These are phyloP conservation scores for Aquilaria yunnanensis DNA, from an alignment of 345 rosid species.

Conservation along the genomic window DNA sequence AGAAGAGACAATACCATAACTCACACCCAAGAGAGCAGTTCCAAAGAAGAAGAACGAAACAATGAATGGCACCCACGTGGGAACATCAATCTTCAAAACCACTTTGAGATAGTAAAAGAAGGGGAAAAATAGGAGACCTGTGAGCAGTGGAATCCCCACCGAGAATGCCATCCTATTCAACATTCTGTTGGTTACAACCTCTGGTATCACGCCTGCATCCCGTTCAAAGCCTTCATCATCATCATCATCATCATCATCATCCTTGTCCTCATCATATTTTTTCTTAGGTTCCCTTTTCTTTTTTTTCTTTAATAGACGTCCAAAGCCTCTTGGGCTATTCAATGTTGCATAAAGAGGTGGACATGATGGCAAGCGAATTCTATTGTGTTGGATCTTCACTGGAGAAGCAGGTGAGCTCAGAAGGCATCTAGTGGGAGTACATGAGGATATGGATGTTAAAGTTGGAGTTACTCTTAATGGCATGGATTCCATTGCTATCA, in stretches of 20 bases:
- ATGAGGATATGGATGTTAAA: no score
- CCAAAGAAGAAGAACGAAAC: constrained; percentile 87
- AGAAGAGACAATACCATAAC: constrained; percentile 87
- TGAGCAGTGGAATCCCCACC: constrained; percentile 66
- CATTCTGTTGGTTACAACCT: constrained; percentile 93
- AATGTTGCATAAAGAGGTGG: constrained; percentile 42
- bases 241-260: constrained; percentile 23
- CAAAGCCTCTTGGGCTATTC: constrained; percentile 79
- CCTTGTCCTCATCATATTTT: constrained; percentile 18
- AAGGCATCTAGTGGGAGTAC: no score
- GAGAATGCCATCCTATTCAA: constrained; percentile 74
- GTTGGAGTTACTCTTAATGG: no score
- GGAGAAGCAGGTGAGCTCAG: no score
- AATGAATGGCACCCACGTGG: constrained; percentile 80
- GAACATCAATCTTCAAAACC: constrained; percentile 70
- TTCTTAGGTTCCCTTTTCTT: constrained; percentile 39
- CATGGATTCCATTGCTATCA: no score
- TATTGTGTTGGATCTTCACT: not conserved
- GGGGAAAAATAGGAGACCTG: constrained; percentile 79
- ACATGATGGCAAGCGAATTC: constrained; percentile 12
- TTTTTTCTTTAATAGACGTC: constrained; percentile 50
- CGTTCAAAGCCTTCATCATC: constrained; percentile 22
- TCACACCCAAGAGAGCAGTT: constrained; percentile 72
- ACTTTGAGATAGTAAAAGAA: constrained; percentile 88
- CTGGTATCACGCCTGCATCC: constrained; percentile 66